Conservation (phyloP, 2,329 filamentous ascomycete species). For the Trichoderma sp. region DNA sequence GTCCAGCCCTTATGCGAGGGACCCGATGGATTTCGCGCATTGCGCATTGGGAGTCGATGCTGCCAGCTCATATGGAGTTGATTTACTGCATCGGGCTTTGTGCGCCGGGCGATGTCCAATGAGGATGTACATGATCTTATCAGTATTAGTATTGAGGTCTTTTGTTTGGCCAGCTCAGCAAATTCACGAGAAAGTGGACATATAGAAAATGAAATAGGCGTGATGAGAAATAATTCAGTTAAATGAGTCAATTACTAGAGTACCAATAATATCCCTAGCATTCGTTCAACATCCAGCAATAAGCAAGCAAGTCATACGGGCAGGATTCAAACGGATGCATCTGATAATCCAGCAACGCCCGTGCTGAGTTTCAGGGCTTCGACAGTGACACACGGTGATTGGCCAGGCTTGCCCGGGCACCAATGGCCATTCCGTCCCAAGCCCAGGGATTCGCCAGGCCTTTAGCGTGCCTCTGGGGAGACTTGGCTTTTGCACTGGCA, state of each 20-base stretch:
- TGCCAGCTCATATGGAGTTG: background rate
- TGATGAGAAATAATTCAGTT: background rate
- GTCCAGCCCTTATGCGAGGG: background rate
- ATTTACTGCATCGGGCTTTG: background rate
- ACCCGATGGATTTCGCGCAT: background rate
- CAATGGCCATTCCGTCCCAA: conserved; percentile 15
- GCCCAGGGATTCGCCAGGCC: conserved; percentile 2
- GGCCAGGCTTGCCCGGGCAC: conserved; percentile 18
- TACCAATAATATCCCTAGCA: background rate
- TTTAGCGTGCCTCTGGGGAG: background rate
- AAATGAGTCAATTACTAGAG: background rate
- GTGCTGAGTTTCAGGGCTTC: background rate
- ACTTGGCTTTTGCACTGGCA: background rate
- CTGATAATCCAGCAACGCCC: background rate
- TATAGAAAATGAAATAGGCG: background rate
- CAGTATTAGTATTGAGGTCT: background rate
- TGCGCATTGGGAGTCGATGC: background rate
- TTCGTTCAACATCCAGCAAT: no score
- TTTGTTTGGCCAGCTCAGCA: background rate
- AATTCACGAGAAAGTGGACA: background rate
- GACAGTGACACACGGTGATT: conserved; percentile 14
- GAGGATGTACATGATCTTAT: background rate
- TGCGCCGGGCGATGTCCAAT: background rate
- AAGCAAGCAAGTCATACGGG: background rate
- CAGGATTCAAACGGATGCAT: background rate